phyloP scores from a whole-genome alignment of 2,329 filamentous ascomycete genomes.

The Xylaria sp. region DNA sequence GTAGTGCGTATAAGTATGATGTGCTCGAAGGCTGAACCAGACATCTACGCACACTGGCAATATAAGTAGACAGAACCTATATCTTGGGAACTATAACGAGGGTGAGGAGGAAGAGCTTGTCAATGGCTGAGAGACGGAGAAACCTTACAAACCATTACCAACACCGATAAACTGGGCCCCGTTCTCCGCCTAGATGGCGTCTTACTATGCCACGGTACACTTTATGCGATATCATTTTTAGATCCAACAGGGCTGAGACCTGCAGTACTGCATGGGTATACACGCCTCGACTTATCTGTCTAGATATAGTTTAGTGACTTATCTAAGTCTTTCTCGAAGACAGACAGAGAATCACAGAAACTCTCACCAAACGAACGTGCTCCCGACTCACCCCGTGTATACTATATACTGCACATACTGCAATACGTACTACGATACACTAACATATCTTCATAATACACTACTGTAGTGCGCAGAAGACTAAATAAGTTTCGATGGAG shows the following conservation, averaged over 20 bases:
- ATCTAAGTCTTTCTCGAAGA: no score
- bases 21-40: no score
- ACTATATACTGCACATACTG: no score
- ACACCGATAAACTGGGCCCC: not conserved
- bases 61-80: no score
- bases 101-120: not conserved
- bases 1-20: no score
- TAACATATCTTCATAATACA: not conserved
- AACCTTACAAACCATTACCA: slow-evolving; percentile 3
- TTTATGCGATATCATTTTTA: slow-evolving; percentile 14
- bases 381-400: no score
- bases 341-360: no score
- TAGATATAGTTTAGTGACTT: no score
- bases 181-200: not conserved
- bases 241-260: slow-evolving; percentile 37
- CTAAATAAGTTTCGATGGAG: not conserved
- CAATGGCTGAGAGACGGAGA: slow-evolving; percentile 2
- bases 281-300: no score
- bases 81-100: not conserved
- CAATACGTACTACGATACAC: not conserved
- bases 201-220: not conserved
- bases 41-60: no score
- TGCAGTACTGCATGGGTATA: no score
- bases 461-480: not conserved
- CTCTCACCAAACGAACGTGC: no score